Evolutionary conservation across 805 yeast species (phyloP).

Genomic region (Spathaspora gorwiae): DNA sequence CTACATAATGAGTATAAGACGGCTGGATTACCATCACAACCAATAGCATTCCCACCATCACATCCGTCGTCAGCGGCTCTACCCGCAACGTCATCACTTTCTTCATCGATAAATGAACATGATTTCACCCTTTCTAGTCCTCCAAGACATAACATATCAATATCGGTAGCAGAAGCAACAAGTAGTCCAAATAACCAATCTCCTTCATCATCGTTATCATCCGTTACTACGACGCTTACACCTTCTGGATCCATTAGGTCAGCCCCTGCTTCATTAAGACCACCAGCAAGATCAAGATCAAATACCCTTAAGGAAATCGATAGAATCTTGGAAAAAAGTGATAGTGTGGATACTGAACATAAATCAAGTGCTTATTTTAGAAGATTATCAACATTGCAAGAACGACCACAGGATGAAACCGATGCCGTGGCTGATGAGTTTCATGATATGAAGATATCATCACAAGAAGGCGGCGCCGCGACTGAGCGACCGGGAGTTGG

Average conservation of each 20-base stretch:
- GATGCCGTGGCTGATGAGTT: slow-evolving; percentile 4
- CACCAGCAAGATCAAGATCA: slow-evolving; percentile 25
- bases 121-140: slow-evolving; percentile 4
- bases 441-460: background rate
- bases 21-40: no score
- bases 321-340: slow-evolving; percentile 32
- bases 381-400: slow-evolving; percentile 61
- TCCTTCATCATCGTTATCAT: slow-evolving; percentile 11
- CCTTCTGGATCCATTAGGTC: background rate
- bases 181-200: background rate
- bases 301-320: slow-evolving; percentile 34
- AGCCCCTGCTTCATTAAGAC: background rate
- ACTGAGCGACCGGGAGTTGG: no score
- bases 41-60: no score
- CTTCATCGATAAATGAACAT: slow-evolving; percentile 19
- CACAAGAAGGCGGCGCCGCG: background rate
- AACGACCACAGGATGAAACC: slow-evolving; percentile 32
- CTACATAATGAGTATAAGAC: no score
- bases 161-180: background rate
- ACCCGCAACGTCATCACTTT: slow-evolving; percentile 4
- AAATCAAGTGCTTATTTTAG: slow-evolving; percentile 62
- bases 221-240: slow-evolving; percentile 9
- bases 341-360: slow-evolving; percentile 39
- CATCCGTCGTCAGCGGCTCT: no score
- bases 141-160: background rate